These are phyloP conservation scores for Coelastrella sp. DNA, from an alignment of 139 green algal genomes.

Conservation along the genomic window DNA sequence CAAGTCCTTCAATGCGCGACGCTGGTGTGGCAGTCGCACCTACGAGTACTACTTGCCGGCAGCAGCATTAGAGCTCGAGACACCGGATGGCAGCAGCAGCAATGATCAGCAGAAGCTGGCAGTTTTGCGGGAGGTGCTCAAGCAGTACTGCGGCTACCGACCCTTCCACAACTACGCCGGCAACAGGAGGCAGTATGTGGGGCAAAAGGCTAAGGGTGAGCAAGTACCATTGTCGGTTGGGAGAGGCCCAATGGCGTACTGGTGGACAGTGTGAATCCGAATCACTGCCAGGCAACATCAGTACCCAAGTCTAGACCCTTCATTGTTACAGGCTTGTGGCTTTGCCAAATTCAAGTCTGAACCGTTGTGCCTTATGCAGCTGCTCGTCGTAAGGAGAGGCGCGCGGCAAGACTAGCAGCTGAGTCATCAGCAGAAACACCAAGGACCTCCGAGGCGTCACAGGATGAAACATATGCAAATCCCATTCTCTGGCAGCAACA, in stretches of 20 bases:
- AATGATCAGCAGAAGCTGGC: constrained; percentile 55
- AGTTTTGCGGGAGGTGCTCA: constrained; percentile 77
- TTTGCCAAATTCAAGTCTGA: too few relatives aligned
- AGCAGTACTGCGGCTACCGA: constrained; percentile 84
- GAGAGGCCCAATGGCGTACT: not conserved
- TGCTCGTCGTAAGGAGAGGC: not conserved
- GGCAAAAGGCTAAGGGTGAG: constrained; percentile 33
- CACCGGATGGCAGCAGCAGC: constrained; percentile 38
- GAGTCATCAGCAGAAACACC: not conserved
- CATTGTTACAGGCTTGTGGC: too few relatives aligned
- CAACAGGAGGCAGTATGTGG: constrained; percentile 50
- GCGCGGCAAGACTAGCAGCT: constrained; percentile 17
- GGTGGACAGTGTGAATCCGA: not conserved
- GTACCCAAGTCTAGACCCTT: too few relatives aligned
- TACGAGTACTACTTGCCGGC: constrained; percentile 98
- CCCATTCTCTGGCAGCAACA: not conserved
- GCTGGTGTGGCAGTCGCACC: constrained; percentile 79
- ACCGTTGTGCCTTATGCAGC: not conserved
- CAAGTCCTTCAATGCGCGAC: constrained; percentile 90
- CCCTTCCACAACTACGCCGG: constrained; percentile 92
- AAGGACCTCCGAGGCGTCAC: not conserved
- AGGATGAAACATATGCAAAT: not conserved
- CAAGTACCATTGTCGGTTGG: not conserved
- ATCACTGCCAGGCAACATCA: too few relatives aligned
- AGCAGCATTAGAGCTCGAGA: constrained; percentile 39